Evolutionary conservation across 345 rosid genomes (phyloP).

Genomic region (Streptanthus diversifolius): DNA sequence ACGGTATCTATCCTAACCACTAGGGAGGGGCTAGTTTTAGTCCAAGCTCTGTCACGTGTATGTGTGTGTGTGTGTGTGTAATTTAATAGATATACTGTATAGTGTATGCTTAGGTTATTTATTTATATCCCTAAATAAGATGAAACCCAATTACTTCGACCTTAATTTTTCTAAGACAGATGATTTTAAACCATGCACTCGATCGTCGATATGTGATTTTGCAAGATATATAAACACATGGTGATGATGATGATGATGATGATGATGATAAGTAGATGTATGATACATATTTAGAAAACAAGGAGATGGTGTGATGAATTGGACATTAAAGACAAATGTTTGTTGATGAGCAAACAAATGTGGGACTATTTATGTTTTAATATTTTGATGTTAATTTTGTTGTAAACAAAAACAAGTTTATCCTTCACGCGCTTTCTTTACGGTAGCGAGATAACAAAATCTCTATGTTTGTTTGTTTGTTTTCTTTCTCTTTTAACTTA

Average conservation of each 20-base stretch:
- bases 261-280: conserved; percentile 16
- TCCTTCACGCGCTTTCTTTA: conserved; percentile 18
- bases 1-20: conserved; percentile 27
- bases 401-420: conserved; percentile 17
- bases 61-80: conserved; percentile 1
- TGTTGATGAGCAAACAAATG: conserved; percentile 26
- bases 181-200: not conserved
- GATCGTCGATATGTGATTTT: not conserved
- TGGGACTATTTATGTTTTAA: conserved; percentile 34
- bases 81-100: not conserved
- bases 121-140: not conserved
- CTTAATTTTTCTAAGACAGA: not conserved
- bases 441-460: not conserved
- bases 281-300: conserved; percentile 23
- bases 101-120: not conserved
- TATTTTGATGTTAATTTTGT: conserved; percentile 12
- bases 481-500: not conserved
- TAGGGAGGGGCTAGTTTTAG: conserved; percentile 14
- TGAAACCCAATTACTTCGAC: not conserved
- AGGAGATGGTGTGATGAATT: conserved; percentile 33
- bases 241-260: not conserved
- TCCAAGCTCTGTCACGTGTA: conserved; percentile 26
- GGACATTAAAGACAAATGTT: conserved; percentile 34
- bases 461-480: not conserved
- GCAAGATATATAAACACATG: not conserved